A percentile compares a stretch with the other conserved stretches of the same genome.
Conservation (phyloP, 176 grass and related monocot genomes). For the Eremochloa ophiuroides region DNA sequence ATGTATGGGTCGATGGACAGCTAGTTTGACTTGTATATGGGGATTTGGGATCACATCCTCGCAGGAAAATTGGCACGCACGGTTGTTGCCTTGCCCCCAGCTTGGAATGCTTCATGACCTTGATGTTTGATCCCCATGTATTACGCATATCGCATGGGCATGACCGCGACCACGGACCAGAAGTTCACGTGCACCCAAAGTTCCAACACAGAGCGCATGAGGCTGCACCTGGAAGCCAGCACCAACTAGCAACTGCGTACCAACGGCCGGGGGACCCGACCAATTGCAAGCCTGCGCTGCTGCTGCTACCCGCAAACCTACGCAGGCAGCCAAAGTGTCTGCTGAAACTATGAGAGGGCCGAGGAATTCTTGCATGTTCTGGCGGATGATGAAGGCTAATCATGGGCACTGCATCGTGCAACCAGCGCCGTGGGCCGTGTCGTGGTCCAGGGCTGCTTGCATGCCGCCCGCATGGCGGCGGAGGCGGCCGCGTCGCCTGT, state of each 20-base stretch:
- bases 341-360: neutral
- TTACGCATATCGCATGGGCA: neutral
- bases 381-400: neutral
- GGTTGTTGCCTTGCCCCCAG: neutral
- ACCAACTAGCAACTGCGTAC: neutral
- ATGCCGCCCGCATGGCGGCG: too few relatives aligned
- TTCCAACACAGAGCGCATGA: neutral
- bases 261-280: neutral
- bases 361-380: neutral
- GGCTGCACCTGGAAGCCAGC: neutral
- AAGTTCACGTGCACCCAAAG: constrained; percentile 24
- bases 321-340: neutral
- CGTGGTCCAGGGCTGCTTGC: too few relatives aligned
- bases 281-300: neutral
- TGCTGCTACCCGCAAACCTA: neutral
- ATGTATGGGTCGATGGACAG: too few relatives aligned
- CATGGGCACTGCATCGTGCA: too few relatives aligned
- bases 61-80: neutral
- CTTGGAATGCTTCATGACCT: neutral
- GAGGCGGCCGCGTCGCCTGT: neutral
- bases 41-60: too few relatives aligned
- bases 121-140: neutral
- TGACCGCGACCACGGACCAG: constrained; percentile 11
- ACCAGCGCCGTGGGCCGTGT: too few relatives aligned
- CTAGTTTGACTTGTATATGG: too few relatives aligned